Evolutionary conservation across 805 yeast genomes (phyloP), one percentile per base, ranked within the genome.

Genomic region (Lachancea nothofagi): DNA sequence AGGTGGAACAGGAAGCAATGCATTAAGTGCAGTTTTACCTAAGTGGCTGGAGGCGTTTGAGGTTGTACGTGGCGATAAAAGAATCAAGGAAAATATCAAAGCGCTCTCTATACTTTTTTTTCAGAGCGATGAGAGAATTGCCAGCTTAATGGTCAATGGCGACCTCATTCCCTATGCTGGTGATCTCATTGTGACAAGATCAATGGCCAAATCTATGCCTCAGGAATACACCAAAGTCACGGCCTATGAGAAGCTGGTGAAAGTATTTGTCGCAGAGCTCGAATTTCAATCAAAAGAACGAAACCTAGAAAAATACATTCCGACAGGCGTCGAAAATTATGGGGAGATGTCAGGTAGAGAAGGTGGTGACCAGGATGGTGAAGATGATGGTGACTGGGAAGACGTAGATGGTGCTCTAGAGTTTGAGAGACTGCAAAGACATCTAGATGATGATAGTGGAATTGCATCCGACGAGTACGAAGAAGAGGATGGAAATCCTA

Each of bases 21-120:
- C 83, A 1, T 64, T 88, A 7, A 65, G 65, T 18, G 61, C 72
- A 3, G 75, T 86, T 1, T 57, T 90, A 37, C 80, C 81, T 2
- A 80, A 83, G 37, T 93, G 97, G 97, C 72, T 90, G 35, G 77
- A 75, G 19, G 74, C 86, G 2, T 89, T 86, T 60, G 90, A 85
- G 50, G 77, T 81, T 2, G 74, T 89, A 28, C 70, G 90, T 44
- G 96, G 97, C 0, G 78, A 72, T 41, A 83, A 78, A 20, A 77
- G 77, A 42, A 86, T 89, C 35, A 70, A 75, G 45, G 77, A 67
- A 36, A 74, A 72, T 51, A 72, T 84, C n/a, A 55, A 74, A 21
- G 96, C 96, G 0, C 67, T 93, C 29, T 78, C 78, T 23, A 75
- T 75, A 40, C 65, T 93, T 1, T 87, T 71, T 51, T 66, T 74